phyloP scores from a whole-genome alignment of 2,329 filamentous ascomycete genomes.

The Pyrenophora tritici-repentis region DNA sequence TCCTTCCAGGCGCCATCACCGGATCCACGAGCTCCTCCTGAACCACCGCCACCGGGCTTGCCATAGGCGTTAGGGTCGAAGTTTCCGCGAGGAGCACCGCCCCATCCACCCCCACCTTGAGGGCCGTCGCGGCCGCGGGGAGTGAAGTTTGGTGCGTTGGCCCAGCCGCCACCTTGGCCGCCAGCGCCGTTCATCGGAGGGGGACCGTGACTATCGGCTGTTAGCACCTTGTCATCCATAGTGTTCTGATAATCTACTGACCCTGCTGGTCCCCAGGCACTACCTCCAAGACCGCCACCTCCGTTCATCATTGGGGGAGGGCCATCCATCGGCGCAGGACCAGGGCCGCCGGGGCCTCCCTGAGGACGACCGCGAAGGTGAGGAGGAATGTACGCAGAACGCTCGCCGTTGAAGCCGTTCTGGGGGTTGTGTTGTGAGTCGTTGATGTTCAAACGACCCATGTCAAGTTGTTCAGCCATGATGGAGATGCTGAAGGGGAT shows the following conservation, averaged over 20 bases:
- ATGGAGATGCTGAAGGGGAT: conserved; percentile 26
- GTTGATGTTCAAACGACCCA: conserved; percentile 73
- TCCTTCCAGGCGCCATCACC: conserved; percentile 97
- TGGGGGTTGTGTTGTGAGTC: conserved; percentile 64
- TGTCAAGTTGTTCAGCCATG: conserved; percentile 70
- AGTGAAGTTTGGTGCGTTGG: conserved; percentile 63
- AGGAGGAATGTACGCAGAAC: conserved; percentile 82
- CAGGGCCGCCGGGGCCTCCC: conserved; percentile 38
- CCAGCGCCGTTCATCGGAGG: conserved; percentile 60
- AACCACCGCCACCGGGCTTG: conserved; percentile 57
- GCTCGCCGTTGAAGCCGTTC: conserved; percentile 57
- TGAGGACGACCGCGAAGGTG: conserved; percentile 67
- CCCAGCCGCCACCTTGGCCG: conserved; percentile 63
- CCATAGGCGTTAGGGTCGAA: conserved; percentile 70
- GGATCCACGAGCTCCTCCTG: conserved; percentile 70
- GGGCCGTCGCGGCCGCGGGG: conserved; percentile 49
- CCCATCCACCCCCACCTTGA: conserved; percentile 46
- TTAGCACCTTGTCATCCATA: conserved; percentile 20
- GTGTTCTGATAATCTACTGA: conserved; percentile 23
- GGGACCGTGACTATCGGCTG: conserved; percentile 33
- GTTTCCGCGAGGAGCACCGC: conserved; percentile 48
- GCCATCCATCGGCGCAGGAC: conserved; percentile 49
- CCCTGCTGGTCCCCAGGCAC: conserved; percentile 60
- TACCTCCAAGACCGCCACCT: conserved; percentile 62
- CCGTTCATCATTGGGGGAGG: conserved; percentile 58